These are phyloP conservation scores for Colletotrichum tofieldiae DNA, from an alignment of 2,329 filamentous ascomycete genomes.

Conservation along the genomic window DNA sequence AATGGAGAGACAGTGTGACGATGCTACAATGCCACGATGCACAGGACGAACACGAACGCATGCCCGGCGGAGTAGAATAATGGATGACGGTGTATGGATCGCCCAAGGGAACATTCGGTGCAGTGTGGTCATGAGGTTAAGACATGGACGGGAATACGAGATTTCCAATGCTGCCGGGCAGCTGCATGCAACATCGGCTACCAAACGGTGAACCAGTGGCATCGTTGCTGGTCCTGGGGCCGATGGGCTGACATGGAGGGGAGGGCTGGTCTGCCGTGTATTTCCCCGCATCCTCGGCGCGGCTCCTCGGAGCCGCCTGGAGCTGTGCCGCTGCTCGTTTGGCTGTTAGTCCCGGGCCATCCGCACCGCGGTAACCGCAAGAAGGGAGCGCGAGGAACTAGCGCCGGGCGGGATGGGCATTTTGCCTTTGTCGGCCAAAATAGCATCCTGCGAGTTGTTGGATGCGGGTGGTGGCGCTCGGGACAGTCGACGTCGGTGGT, in stretches of 20 bases:
- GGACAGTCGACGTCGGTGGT: slow-evolving; percentile 5
- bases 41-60: slow-evolving; percentile 21
- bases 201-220: neutral
- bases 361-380: neutral
- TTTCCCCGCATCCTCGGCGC: slow-evolving; percentile 33
- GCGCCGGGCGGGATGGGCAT: slow-evolving; percentile 15
- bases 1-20: slow-evolving; percentile 12
- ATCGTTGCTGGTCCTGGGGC: slow-evolving; percentile 2
- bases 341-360: neutral
- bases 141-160: slow-evolving; percentile 35
- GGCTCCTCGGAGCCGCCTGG: slow-evolving; percentile 17
- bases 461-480: neutral
- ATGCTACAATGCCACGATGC: slow-evolving; percentile 3
- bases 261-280: slow-evolving; percentile 14
- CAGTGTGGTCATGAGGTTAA: slow-evolving; percentile 9
- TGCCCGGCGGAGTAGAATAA: neutral
- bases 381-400: neutral
- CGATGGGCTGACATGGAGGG: slow-evolving; percentile 15
- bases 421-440: slow-evolving; percentile 5
- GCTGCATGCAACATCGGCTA: slow-evolving; percentile 35
- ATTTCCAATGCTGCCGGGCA: neutral
- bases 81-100: neutral
- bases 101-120: neutral
- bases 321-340: neutral
- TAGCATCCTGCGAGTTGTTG: slow-evolving; percentile 10